Percentiles rank a stretch among this genome's conserved stretches.
These are phyloP conservation scores for Beauveria scarabaeidicola DNA, from an alignment of 2,329 filamentous ascomycete genomes.

Conservation along the genomic window DNA sequence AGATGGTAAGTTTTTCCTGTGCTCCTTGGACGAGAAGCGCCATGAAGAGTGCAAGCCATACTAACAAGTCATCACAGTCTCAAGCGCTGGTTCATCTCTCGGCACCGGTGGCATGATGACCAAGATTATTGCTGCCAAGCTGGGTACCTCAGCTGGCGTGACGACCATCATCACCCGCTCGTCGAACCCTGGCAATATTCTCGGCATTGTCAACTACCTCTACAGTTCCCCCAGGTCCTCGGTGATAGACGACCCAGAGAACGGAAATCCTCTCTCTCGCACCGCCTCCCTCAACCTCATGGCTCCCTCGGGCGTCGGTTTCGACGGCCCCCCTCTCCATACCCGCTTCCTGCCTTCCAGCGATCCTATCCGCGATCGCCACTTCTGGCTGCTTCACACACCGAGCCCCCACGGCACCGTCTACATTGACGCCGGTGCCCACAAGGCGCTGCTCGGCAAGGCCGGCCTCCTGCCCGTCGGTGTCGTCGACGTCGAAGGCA, in stretches of 20 bases:
- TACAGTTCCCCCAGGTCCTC: conserved; percentile 34
- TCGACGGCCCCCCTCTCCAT: conserved; percentile 58
- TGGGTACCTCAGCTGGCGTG: conserved; percentile 89
- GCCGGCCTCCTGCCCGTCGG: conserved; percentile 83
- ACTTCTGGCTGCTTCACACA: conserved; percentile 95
- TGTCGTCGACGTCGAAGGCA: conserved; percentile 81
- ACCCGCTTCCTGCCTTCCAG: conserved; percentile 84
- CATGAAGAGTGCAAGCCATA: not conserved
- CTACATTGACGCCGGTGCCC: conserved; percentile 87
- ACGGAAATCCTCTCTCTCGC: conserved; percentile 28
- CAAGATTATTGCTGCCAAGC: conserved; percentile 86
- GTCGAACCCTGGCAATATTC: conserved; percentile 87
- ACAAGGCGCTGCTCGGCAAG: conserved; percentile 70
- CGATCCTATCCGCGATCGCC: conserved; percentile 81
- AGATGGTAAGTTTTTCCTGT: conserved; percentile 48
- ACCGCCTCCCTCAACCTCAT: conserved; percentile 33
- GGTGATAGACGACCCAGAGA: conserved; percentile 18
- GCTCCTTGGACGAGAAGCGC: not conserved
- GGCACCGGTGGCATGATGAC: conserved; percentile 97
- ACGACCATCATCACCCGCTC: conserved; percentile 93
- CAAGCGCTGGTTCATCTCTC: conserved; percentile 75
- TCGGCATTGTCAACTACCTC: conserved; percentile 74
- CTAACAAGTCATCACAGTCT: conserved; percentile 46
- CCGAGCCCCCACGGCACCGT: conserved; percentile 82
- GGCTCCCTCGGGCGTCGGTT: conserved; percentile 18